Evolutionary conservation across 2,329 filamentous ascomycete species (phyloP).

Genomic region (Fusarium metavorans): DNA sequence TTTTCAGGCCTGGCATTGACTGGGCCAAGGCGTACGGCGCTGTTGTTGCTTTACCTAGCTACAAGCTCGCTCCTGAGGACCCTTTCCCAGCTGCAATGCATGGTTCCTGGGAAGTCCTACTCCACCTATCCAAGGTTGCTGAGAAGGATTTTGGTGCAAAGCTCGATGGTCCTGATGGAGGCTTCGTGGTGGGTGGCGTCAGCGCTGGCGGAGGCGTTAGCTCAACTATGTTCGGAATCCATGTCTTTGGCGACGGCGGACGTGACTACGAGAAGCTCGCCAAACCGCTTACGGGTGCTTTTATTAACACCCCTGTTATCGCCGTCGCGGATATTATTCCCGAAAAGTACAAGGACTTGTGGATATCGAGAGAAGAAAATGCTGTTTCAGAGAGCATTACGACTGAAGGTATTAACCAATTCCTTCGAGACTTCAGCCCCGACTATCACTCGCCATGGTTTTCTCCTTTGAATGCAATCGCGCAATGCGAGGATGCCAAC

Average conservation of each 20-base stretch:
- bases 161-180: not conserved
- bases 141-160: not conserved
- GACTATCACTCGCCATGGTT: not conserved
- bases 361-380: not conserved
- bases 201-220: not conserved
- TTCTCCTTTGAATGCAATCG: not conserved
- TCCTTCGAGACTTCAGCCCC: not conserved
- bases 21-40: not conserved
- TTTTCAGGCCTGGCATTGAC: not conserved
- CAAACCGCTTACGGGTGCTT: not conserved
- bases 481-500: not conserved
- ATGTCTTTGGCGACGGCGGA: not conserved
- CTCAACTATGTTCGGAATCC: not conserved
- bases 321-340: not conserved
- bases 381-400: not conserved
- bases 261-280: not conserved
- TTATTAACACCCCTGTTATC: not conserved
- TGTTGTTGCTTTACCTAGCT: not conserved
- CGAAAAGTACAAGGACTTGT: not conserved
- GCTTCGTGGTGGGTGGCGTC: not conserved
- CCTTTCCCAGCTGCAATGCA: not conserved
- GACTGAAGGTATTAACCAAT: not conserved
- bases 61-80: not conserved
- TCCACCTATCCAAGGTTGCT: not conserved
- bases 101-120: not conserved